Evolutionary conservation across 2,329 filamentous ascomycete genomes (phyloP), one percentile per base, ranked within the genome.

Genomic region (Stagonosporopsis tanaceti): DNA sequence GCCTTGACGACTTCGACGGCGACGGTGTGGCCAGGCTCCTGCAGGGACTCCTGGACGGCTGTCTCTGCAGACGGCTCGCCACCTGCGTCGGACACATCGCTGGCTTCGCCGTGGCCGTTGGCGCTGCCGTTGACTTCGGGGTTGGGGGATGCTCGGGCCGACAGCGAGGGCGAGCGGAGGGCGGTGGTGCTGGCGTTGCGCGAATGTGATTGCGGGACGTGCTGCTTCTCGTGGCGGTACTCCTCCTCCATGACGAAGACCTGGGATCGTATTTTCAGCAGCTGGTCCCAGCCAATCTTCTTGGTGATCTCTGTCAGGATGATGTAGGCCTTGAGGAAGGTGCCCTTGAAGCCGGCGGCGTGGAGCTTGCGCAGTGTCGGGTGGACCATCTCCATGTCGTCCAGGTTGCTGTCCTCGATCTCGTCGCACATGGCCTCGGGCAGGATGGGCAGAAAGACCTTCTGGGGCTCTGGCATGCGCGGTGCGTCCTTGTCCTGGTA

Each of bases 171-270:
- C 25, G 89, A 88, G 41, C 89, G 88, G 42, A 96, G 81, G 47
- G 88, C 90, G 65, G 93, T 89, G 41, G 89, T 91, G 80, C 92
- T 95, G 46, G 93, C 85, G 73, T 90, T 93, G 41, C 90, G 86
- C 68, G 87, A 89, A 62, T 72, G 63, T 17, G 66, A 47, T 1
- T 37, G 41, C 5, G 56, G 57, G 27, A 51, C 51, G 54, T 39
- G 63, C 77, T 76, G 57, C 77, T 91, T 92, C 78, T 98, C 95
- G 54, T 89, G 90, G 46, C 95, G 88, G 74, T 99, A 99, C 76
- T 99, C 95, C 72, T 99, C 95, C 76, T 99, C 95, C 95, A 99
- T 99, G 46, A 99, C 95, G 68, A 99, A 99, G 1, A 99, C 95
- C 62, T 94, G 93, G 79, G 94, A 98, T 66, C 95, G 87, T 70